Base-by-base conservation (phyloP, 331 rosid species). In the Erythrophleum ivorense region DNA sequence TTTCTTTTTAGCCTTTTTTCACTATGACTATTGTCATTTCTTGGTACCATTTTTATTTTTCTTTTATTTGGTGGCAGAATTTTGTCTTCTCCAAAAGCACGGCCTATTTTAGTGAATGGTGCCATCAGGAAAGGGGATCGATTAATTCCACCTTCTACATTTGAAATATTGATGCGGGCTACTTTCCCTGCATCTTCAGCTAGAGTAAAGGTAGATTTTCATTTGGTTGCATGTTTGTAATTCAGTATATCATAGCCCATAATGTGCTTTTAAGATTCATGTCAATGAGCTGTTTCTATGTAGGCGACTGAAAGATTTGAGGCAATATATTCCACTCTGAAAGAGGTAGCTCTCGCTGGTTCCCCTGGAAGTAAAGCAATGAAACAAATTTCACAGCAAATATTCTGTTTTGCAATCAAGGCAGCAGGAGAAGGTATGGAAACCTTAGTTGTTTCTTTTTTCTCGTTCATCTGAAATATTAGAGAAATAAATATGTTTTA, bases 71-170 rank as follows among this genome's bases (percentile, higher is more conserved):
- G 24, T 84, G 12, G 83, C 90, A 95, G 99, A 87, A 90, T 95
- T 83, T 85, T 95, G 88, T 92, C 97, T 45, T 41, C 87, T 78
- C 97, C 97, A 15, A 93, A 95, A 91, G 98, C 98, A 16, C 92
- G 92, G 38, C 77, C 91, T 71, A 81, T 93, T 86, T 83, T 95
- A 84, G 90, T 95, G 34, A 95, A 95, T 82, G 84, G 92, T 84
- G 98, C 98, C 63, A 93, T 92, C 67, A 95, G 91, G 88, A 95
- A 91, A 87, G 98, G 98, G 68, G 99, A 95, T 79, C 89, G 98
- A 9, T 83, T 95, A 76, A 87, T 95, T 78, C 97, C 97, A 69
- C 98, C 97, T 45, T 59, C 92, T 84, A 84, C 97, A 16, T 85
- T 93, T 79, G 98, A 91, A 86, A 87, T 78, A 79, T 89, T 95